Base-by-base conservation (phyloP, 1,139 yeast genomes). In the Kurtzmaniella quercitrusa region DNA sequence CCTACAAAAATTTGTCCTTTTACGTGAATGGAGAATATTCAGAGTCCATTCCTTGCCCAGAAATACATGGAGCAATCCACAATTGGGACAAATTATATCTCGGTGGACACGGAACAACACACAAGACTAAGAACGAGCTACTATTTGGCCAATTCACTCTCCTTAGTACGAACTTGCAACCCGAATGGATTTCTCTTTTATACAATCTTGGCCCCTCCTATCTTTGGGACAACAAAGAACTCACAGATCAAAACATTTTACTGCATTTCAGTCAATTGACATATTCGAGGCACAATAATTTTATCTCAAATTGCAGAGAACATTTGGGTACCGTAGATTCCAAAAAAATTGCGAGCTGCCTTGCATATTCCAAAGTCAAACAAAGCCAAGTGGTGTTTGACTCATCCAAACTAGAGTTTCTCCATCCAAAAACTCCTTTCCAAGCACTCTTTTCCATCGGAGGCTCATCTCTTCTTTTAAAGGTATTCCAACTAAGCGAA, bases 1-100 rank as follows among this genome's bases (percentile, higher is more conserved):
- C 52, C 14, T 62, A 61, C 47, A 57, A 63, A 8, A 70, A 69
- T 46, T 57, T 72, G 41, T 68, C 63, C 44, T 56, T 72, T 14
- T 71, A 50, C 47, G 47, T 72, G 7, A 66, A 72, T 48, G 77
- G 77, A 3, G 74, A 70, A 38, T 68, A 68, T 45, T 61, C 71
- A 38, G 78, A 72, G 47, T 67, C 72, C 11, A 68, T 71, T 8
- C 76, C 77, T 1, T 68, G 74, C 43, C 68, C 75, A 1, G 65
- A 63, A 15, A 50, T 71, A 5, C 50, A 52, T 35, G 61, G 62
- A 42, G 52, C 52, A 15, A 45, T 65, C 2, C 54, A 56, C 12
- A 50, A 50, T 4, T 72, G 76, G 76, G 65, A 69, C 48, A 71
- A 71, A 45, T 41, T 71, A 0, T 66, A 68, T 42, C 56, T 72